Evolutionary conservation across 2,329 filamentous ascomycete genomes (phyloP), one percentile per base, ranked within the genome.

Genomic region (Aspergillus sp.): DNA sequence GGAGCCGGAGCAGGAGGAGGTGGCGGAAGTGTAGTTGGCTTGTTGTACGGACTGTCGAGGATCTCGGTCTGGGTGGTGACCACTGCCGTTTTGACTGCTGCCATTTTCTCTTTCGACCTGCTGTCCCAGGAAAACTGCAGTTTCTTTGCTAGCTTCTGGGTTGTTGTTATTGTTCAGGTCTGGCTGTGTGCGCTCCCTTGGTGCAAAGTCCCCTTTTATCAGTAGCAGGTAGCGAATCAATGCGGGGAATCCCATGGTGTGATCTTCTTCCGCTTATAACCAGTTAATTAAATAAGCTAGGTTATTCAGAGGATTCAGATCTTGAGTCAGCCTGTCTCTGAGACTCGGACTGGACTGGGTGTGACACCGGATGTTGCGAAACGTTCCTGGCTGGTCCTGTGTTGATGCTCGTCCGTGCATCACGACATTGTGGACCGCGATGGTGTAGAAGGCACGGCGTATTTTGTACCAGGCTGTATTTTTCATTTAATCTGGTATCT

Each of bases 381-480:
- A 13, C n/a, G 36, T 30, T 30, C 26, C 26, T 30, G 39, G 13
- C 34, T 15, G 34, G 34, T 36, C 12, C 9, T 13, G 9, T 13
- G 6, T n/a, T 36, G 34, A 36, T 36, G 34, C 34, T 36, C 32
- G 34, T n/a, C 5, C 9, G 26, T 9, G 41, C 5, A 45, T 56
- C 56, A 48, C 53, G 51, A 50, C 56, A 58, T 52, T 56, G 56
- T 47, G 58, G 58, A 30, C 52, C 58, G 39, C 32, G 56, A 61
- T 61, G 55, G 52, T 58, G 58, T 55, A 30, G 9, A 30, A 4
- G 26, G 26, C 24, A 30, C 9, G 17, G 26, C 36, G 32, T 17
- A 30, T 38, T 38, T 44, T 26, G 11, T 17, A 20, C n/a, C n/a
- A 22, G 13, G 3, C 13, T 7, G 41, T 45, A 39, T 47, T 49